Evolutionary conservation across 2,329 filamentous ascomycete genomes (phyloP), one percentile per base, ranked within the genome.

Genomic region (Alternaria sp.): DNA sequence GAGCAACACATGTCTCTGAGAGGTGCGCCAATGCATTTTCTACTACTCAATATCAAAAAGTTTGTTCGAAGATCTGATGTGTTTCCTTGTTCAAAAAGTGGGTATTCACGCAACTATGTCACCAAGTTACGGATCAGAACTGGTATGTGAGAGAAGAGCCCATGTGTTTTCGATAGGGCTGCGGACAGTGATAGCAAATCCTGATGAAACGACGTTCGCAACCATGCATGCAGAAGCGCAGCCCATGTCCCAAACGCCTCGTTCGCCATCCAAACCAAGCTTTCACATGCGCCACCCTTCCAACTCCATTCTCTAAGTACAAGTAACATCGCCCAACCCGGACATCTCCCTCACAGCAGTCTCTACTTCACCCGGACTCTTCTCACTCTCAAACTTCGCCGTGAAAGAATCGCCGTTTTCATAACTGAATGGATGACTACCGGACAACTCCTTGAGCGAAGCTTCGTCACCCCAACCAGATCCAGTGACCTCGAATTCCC

Each of bases 381-480:
- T n/a, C n/a, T 0, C n/a, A 41, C 4, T 41, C 37, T 1, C 0
- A 11, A 41, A 41, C 3, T 2, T 41, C 11, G n/a, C 37, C 2
- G 37, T 41, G 37, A 41, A 41, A 6, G 37, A 41, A 41, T 41
- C 37, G 0, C 37, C n/a, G n/a, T n/a, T n/a, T n/a, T n/a, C n/a
- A 2, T 41, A 41, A 2, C 2, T 3, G n/a, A 41, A 41, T n/a
- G 8, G 14, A 2, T 4, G 0, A 10, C 18, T n/a, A 5, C 37
- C 37, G 9, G 18, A 41, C n/a, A 18, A 18, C 2, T 11, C 9
- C 37, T 6, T 41, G n/a, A 41, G 37, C n/a, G 37, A 41, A 0
- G 37, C 9, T 41, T 41, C 37, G 9, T 41, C 37, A 1, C 37
- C 37, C 37, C 37, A 41, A 0, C 37, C 37, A 41, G 37, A 41